Percentiles rank a stretch among this genome's conserved stretches.
phyloP scores from a whole-genome alignment of 2,329 filamentous ascomycete species.

The Neopestalotiopsis clavispora region DNA sequence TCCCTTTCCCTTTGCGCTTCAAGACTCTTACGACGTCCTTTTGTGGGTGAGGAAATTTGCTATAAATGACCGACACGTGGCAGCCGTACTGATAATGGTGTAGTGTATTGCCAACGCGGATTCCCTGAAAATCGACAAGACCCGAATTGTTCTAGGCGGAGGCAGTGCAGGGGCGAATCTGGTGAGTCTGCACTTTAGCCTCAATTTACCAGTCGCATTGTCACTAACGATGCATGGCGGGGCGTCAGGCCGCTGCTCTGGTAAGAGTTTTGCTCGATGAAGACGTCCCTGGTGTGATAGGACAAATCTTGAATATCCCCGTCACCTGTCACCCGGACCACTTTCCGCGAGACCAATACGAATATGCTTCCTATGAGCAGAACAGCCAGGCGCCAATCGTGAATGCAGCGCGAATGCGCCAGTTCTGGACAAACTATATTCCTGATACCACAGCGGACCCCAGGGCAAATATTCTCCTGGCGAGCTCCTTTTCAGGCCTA shows the following conservation, averaged over 20 bases:
- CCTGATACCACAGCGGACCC: not conserved
- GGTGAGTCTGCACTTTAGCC: not conserved
- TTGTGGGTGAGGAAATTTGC: not conserved
- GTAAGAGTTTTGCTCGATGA: not conserved
- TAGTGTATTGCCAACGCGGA: not conserved
- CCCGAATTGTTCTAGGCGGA: slow-evolving; percentile 1
- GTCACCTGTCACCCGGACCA: slow-evolving; percentile 9
- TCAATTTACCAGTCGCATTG: too few relatives aligned
- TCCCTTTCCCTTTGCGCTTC: not conserved
- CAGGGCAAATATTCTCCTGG: not conserved
- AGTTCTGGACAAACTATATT: slow-evolving; percentile 1
- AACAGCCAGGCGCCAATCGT: slow-evolving; percentile 1
- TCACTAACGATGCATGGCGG: not conserved
- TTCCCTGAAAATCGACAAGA: not conserved
- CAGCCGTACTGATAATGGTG: not conserved
- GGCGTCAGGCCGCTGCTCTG: not conserved
- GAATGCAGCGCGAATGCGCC: slow-evolving; percentile 4
- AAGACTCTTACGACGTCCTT: slow-evolving; percentile 7
- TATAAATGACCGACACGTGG: not conserved
- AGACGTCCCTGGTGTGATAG: not conserved
- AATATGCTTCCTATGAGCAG: slow-evolving; percentile 2
- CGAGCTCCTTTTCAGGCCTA: slow-evolving; percentile 1
- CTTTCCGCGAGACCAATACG: not conserved
- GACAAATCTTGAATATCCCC: slow-evolving; percentile 4
- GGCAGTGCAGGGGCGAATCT: slow-evolving; percentile 5